Base-by-base conservation (phyloP, 371 early-diverging fungal species). In the Gilbertella persicaria region DNA sequence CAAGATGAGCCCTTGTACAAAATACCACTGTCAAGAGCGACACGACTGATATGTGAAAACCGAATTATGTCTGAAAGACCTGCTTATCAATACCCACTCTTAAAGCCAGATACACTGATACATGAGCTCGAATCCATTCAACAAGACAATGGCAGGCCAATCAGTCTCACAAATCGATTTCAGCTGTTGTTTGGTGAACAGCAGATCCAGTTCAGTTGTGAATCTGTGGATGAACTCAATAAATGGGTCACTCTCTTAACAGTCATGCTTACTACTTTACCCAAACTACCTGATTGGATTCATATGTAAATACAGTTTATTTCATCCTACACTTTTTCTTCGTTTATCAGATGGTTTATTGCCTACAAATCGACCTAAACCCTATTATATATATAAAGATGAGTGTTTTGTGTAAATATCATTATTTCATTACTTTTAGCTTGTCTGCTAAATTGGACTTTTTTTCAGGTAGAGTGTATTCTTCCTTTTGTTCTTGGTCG, bases 201-300 rank as follows among this genome's bases (percentile, higher is more conserved):
- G 16, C 17, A 19, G 10, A 50, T 60, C 2, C 23, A 44, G 5
- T 55, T 60, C 19, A 9, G 16, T 26, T 60, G 61, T 26, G 33
- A 50, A 25, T 45, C 50, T 2, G 1, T 55, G n/a, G 50, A 55
- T 26, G 61, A 60, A 20, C 19, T 44, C 3, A 39, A 45, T n/a
- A 54, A 36, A 33, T 60, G 61, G 61, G 26, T 55, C 5, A 28
- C 54, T 5, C 42, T 60, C 21, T 38, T 60, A 19, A 39, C 54
- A 45, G 50, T 60, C 36, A 60, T 60, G 36, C 39, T 60, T 3
- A 45, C 35, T 25, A 50, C 33, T 19, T 13, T 55, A 50, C 61
- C 61, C 1, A 23, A 19, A n/a, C 24, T 60, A 8, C 61, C 61
- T 16, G 50, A 44, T 39, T 60, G 55, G 61, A 40, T 58, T 24